Evolutionary conservation across 1,284 basidiomycete species (phyloP).

Genomic region (Porodaedalea pini): DNA sequence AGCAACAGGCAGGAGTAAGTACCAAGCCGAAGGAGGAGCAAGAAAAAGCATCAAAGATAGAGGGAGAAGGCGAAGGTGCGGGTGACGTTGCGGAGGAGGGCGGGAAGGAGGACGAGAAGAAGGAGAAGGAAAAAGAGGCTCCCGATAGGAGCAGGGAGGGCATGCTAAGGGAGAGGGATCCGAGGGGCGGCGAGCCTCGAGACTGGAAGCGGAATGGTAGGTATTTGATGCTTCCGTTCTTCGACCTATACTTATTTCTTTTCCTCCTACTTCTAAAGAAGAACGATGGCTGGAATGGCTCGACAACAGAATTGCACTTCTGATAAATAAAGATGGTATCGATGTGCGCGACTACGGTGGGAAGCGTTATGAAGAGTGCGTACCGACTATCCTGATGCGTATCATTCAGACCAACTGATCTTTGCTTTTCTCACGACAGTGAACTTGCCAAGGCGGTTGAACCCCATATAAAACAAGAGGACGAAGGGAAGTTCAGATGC

Average conservation of each 20-base stretch:
- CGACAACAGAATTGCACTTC: conserved; percentile 76
- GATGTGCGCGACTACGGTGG: conserved; percentile 86
- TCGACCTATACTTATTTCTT: too few species aligned
- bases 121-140: conserved; percentile 33
- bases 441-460: conserved; percentile 77
- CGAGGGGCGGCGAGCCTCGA: conserved; percentile 43
- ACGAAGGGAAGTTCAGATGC: conserved; percentile 92
- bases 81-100: conserved; percentile 24
- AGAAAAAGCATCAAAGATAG: conserved; percentile 35
- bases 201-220: conserved; percentile 71
- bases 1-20: conserved; percentile 4
- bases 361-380: conserved; percentile 85
- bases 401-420: conserved; percentile 14
- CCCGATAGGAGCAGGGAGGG: conserved; percentile 23
- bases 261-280: conserved; percentile 43
- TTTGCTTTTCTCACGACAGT: conserved; percentile 40
- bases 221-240: conserved; percentile 26
- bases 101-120: conserved; percentile 39
- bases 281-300: conserved; percentile 85
- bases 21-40: conserved; percentile 42
- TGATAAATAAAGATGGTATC: conserved; percentile 71
- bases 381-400: conserved; percentile 19
- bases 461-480: conserved; percentile 86
- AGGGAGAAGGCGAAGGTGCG: conserved; percentile 27
- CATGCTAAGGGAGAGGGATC: conserved; percentile 22